Conservation (phyloP, 2,329 filamentous ascomycete genomes). For the Monilinia polystroma region DNA sequence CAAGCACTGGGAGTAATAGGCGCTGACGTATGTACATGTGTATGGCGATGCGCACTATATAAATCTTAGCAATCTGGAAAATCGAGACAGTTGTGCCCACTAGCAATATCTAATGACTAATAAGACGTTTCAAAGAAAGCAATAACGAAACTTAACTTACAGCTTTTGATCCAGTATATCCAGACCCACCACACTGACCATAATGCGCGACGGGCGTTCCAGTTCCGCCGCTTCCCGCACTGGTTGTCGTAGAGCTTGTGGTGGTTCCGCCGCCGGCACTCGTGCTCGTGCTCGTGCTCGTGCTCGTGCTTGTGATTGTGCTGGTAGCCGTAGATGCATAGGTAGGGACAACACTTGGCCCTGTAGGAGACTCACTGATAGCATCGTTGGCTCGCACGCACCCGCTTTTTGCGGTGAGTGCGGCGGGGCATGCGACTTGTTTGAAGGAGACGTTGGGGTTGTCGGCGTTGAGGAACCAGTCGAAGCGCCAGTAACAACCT, state of each 20-base stretch:
- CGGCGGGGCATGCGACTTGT: conserved; percentile 48
- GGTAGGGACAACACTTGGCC: conserved; percentile 9
- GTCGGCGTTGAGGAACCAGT: conserved; percentile 51
- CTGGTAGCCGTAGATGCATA: not conserved
- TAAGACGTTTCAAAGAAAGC: not conserved
- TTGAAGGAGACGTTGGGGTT: conserved; percentile 48
- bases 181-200: conserved; percentile 20
- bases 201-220: conserved; percentile 3
- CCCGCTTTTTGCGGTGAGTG: conserved; percentile 45
- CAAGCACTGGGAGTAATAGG: conserved; percentile 25
- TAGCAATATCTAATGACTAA: not conserved
- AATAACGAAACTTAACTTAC: not conserved
- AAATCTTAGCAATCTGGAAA: not conserved
- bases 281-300: not conserved
- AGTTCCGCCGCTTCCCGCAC: not conserved
- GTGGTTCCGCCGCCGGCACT: not conserved
- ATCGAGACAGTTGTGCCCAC: not conserved
- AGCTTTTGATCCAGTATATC: conserved; percentile 11
- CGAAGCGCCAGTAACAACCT: conserved; percentile 53
- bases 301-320: not conserved
- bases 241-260: not conserved
- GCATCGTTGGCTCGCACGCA: conserved; percentile 36
- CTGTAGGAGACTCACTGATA: conserved; percentile 20
- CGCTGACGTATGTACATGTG: conserved; percentile 3
- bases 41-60: conserved; percentile 12